These are phyloP conservation scores for Eimeria sp. DNA, from an alignment of 169 alveolate genomes.

Conservation along the genomic window DNA sequence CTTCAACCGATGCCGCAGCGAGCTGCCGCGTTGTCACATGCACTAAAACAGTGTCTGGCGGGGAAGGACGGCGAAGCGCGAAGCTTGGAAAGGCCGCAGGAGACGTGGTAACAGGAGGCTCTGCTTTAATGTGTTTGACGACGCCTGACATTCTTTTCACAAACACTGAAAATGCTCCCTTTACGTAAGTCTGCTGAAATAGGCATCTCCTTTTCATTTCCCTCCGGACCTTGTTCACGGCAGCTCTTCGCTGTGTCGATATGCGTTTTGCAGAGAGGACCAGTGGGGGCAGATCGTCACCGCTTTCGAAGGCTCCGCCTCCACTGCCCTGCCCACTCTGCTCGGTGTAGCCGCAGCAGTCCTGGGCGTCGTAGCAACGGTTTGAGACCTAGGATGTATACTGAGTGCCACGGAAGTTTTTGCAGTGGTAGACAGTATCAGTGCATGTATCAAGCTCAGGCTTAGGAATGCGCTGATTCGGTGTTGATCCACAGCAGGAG, in stretches of 20 bases:
- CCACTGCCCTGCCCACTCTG: neutral
- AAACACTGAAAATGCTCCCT: neutral
- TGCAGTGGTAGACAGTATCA: neutral
- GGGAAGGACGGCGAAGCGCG: neutral
- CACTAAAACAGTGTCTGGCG: no score
- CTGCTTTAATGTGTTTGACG: slow-evolving; percentile 1
- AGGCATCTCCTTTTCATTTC: neutral
- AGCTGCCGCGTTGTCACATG: no score
- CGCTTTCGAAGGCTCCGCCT: neutral
- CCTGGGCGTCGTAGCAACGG: neutral
- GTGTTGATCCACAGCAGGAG: no score
- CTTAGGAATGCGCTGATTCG: no score
- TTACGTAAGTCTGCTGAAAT: neutral
- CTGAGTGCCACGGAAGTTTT: neutral
- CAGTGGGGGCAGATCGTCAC: slow-evolving; percentile 13
- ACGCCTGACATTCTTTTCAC: neutral
- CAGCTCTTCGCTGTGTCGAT: neutral
- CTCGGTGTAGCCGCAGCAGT: slow-evolving; percentile 6
- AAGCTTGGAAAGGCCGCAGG: no score
- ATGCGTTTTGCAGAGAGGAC: neutral
- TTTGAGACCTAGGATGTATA: neutral
- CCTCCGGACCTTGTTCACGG: neutral
- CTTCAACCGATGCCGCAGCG: no score
- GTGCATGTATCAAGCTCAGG: neutral
- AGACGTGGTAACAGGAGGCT: neutral